These are phyloP conservation scores for Mitragyna speciosa DNA, from an alignment of 257 asterid genomes.

Conservation along the genomic window DNA sequence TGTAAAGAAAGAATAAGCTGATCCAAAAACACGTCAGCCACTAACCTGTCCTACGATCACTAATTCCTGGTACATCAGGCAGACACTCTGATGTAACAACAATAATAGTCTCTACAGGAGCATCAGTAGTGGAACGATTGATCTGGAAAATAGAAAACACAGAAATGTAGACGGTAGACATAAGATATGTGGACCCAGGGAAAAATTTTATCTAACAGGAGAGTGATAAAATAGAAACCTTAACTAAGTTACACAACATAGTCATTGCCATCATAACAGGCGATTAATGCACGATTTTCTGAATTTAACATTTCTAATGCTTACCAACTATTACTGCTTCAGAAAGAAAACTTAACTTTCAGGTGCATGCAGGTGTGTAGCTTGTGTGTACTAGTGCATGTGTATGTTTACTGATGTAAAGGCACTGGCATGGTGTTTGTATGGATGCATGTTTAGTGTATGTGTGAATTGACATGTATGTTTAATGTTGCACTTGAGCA, in stretches of 20 bases:
- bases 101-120: constrained; percentile 38
- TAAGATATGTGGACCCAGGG: constrained; percentile 20
- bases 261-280: not conserved
- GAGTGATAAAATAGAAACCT: not conserved
- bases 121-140: constrained; percentile 38
- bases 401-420: not conserved
- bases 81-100: constrained; percentile 42
- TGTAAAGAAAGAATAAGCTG: not conserved
- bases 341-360: constrained; percentile 1
- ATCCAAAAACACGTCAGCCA: constrained; percentile 16
- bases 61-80: constrained; percentile 55
- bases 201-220: not conserved
- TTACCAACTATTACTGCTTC: constrained; percentile 1
- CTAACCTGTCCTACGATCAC: constrained; percentile 63
- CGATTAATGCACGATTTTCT: not conserved
- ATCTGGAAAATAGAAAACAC: constrained; percentile 40
- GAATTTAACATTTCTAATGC: not conserved
- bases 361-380: no score
- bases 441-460: no score
- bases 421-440: no score
- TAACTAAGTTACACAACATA: not conserved
- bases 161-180: constrained; percentile 23
- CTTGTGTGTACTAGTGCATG: no score
- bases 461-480: no score
- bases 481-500: no score